These are phyloP conservation scores for Hordeum vulgare DNA, from an alignment of 176 grass and related monocot genomes.

Conservation along the genomic window MorexV3_pseudomolecules_assembly NC_058519.1:543562065-543562564, in stretches of 20 bases:
- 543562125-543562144: neutral
- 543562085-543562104: conserved; percentile 6
- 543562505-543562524: neutral
- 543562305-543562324: neutral
- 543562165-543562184: neutral
- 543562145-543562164: neutral
- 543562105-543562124: neutral
- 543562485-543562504: neutral
- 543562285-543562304: neutral
- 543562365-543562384: neutral
- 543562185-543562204: neutral
- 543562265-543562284: too few relatives aligned
- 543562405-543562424: neutral
- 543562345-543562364: neutral
- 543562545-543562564: neutral
- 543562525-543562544: neutral
- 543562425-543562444: neutral
- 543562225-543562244: neutral
- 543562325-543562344: neutral
- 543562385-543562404: neutral
- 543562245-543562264: neutral
- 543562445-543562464: conserved; percentile 3
- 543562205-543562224: neutral
- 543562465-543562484: neutral
- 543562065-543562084: neutral